A percentile compares a stretch with the other conserved stretches of the same genome.
These are phyloP conservation scores for Didymella pomorum DNA, from an alignment of 2,329 filamentous ascomycete genomes.

Conservation along the genomic window DNA sequence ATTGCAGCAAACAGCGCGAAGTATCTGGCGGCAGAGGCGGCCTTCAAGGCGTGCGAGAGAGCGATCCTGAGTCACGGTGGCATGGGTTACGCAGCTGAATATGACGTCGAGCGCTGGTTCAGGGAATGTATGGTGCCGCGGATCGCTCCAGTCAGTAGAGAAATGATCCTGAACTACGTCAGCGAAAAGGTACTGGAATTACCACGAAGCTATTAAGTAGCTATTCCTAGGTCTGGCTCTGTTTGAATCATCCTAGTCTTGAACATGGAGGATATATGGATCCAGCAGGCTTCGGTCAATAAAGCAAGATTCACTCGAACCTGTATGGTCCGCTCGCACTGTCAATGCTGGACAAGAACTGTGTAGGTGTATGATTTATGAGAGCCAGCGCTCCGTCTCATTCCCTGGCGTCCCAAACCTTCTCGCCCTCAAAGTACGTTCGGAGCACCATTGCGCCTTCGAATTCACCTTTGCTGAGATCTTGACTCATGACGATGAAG, in stretches of 20 bases:
- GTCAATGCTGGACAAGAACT: background rate
- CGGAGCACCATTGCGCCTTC: constrained; percentile 36
- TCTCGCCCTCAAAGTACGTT: constrained; percentile 41
- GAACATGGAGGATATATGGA: too few relatives aligned
- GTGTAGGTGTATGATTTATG: background rate
- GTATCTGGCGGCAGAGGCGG: constrained; percentile 67
- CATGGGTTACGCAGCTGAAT: constrained; percentile 70
- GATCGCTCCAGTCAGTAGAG: constrained; percentile 67
- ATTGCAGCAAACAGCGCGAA: constrained; percentile 66
- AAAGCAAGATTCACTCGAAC: background rate
- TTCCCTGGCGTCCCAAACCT: constrained; percentile 14
- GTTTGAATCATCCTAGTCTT: too few relatives aligned
- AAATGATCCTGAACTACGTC: constrained; percentile 81
- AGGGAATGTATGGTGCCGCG: constrained; percentile 66
- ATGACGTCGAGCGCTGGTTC: constrained; percentile 68
- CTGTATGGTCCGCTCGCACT: background rate
- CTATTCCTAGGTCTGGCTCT: background rate
- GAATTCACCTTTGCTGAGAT: constrained; percentile 42
- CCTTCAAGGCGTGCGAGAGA: constrained; percentile 66
- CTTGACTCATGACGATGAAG: constrained; percentile 42
- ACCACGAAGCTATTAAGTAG: constrained; percentile 70
- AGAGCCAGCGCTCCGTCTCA: background rate
- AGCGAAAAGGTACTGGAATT: constrained; percentile 72
- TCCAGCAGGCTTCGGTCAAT: background rate
- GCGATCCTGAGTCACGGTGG: constrained; percentile 66